Evolutionary conservation across 2,329 filamentous ascomycete genomes (phyloP), one percentile per base, ranked within the genome.

Genomic region (Phaeophleospora eucalypticola): DNA sequence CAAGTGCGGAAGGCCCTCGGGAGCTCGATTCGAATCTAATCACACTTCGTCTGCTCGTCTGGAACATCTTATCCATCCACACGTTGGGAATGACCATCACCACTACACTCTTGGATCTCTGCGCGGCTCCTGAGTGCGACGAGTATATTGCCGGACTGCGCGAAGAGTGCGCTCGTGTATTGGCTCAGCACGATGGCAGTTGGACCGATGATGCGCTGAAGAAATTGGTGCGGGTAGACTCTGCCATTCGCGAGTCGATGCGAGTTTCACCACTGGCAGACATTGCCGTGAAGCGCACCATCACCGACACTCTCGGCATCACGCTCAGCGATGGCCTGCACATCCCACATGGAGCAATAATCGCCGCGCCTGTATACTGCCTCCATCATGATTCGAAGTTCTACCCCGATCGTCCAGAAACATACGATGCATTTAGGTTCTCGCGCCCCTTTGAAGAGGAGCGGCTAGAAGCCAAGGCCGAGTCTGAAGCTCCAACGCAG

Each of bases 391-490:
- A 65, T 37, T 45, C 53, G 6, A 38, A 48, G 3, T 47, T 58
- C 38, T 65, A 62, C 33, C 16, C 24, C 1, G 40, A 53, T 2
- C n/a, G n/a, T n/a, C 53, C 61, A 0, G 37, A 53, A 9, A 18
- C 44, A 14, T 65, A 53, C 32, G 57, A 61, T 10, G 55, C 58
- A 2, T 62, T 63, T 43, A 52, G 62, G 4, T 64, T 61, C 43
- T 56, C 51, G 3, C 46, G 41, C 3, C 36, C 44, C 9, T 43
- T 42, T 16, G 56, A 51, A 21, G 24, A 15, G 7, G 14, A 37
- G 4, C n/a, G n/a, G n/a, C n/a, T n/a, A n/a, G n/a, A n/a, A n/a
- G n/a, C n/a, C n/a, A n/a, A n/a, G n/a, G n/a, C n/a, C n/a, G 39
- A 33, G 47, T 36, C 17, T 41, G 46, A 15, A 33, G 29, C 14